A percentile compares a stretch with the other conserved stretches of the same genome.
These are phyloP conservation scores for Hyparrhenia diplandra DNA, from an alignment of 176 grass and related monocot genomes.

Conservation along the genomic window DNA sequence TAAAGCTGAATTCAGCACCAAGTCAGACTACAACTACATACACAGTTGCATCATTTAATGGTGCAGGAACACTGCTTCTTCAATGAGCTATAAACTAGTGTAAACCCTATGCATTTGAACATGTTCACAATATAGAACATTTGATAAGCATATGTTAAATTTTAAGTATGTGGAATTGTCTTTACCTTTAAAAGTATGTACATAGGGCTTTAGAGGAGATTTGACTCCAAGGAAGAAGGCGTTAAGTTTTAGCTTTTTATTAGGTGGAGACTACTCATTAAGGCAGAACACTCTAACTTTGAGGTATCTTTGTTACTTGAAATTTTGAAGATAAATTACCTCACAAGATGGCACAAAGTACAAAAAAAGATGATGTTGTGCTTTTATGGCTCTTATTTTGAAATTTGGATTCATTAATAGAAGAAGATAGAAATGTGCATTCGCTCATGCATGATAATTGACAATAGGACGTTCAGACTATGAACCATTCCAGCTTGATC, in stretches of 20 bases:
- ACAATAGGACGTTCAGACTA: neutral
- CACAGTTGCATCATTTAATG: neutral
- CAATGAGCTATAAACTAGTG: conserved; percentile 12
- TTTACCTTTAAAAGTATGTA: neutral
- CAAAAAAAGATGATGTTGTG: neutral
- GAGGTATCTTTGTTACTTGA: neutral
- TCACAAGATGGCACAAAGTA: neutral
- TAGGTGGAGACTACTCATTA: neutral
- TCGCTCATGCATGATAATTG: neutral
- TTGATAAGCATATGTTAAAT: neutral
- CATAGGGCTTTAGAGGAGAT: neutral
- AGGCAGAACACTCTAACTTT: neutral
- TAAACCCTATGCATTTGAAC: neutral
- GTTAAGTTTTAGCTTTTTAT: neutral
- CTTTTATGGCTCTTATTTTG: neutral
- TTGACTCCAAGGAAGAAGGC: neutral
- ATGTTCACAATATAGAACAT: neutral
- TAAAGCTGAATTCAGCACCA: neutral
- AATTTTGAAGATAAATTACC: neutral
- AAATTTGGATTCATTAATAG: neutral
- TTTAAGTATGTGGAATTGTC: neutral
- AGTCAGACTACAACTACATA: neutral
- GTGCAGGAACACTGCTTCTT: neutral
- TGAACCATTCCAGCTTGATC: too few species aligned
- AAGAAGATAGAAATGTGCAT: neutral